These are phyloP conservation scores for Elsinoe australis DNA, from an alignment of 2,329 filamentous ascomycete species.

Conservation along the genomic window DNA sequence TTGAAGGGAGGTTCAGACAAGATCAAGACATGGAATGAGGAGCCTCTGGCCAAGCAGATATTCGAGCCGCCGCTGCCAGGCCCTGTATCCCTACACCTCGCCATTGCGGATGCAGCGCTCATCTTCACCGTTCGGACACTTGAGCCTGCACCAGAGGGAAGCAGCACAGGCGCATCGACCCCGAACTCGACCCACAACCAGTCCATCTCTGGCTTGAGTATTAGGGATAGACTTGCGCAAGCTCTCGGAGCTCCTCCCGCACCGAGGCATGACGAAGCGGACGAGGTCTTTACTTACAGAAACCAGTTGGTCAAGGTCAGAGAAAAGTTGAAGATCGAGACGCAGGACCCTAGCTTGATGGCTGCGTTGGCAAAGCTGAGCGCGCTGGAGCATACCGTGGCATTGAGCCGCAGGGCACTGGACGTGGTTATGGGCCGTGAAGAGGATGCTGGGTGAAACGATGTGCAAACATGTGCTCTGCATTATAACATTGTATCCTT, in stretches of 20 bases:
- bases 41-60: slow-evolving; percentile 44
- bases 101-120: slow-evolving; percentile 48
- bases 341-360: slow-evolving; percentile 78
- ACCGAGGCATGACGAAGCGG: slow-evolving; percentile 55
- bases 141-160: slow-evolving; percentile 41
- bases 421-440: slow-evolving; percentile 68
- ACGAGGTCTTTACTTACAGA: slow-evolving; percentile 63
- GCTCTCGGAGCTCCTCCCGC: slow-evolving; percentile 38
- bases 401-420: slow-evolving; percentile 62
- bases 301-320: slow-evolving; percentile 71
- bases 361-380: slow-evolving; percentile 75
- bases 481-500: no score
- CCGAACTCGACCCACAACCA: slow-evolving; percentile 23
- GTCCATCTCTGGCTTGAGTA: slow-evolving; percentile 48
- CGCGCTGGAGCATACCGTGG: slow-evolving; percentile 66
- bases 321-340: slow-evolving; percentile 85
- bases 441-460: slow-evolving; percentile 27
- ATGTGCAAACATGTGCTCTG: no score
- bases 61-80: slow-evolving; percentile 58
- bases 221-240: slow-evolving; percentile 48
- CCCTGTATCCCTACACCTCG: slow-evolving; percentile 64
- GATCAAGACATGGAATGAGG: slow-evolving; percentile 49
- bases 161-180: slow-evolving; percentile 30
- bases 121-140: slow-evolving; percentile 60
- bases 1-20: slow-evolving; percentile 49